A percentile compares a stretch with the other conserved stretches of the same genome.
Conservation (phyloP, 345 rosid species). For the Anastatica hierochuntica region DNA sequence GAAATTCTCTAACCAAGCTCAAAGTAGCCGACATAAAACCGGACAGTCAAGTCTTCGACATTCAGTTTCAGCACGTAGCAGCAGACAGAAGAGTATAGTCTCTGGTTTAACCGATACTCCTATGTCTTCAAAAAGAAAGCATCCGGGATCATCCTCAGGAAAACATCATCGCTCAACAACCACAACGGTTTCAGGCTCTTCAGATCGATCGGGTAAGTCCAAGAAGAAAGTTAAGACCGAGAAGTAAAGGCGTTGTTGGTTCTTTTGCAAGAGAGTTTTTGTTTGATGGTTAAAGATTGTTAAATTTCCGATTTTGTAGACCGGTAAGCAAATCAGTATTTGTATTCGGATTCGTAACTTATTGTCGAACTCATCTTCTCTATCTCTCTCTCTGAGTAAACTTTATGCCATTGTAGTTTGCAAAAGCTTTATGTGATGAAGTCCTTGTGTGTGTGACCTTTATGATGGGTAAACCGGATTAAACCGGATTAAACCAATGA, state of each 20-base stretch:
- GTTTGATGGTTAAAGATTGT: neutral
- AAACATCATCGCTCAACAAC: conserved; percentile 3
- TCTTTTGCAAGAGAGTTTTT: neutral
- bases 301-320: too few relatives aligned
- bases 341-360: conserved; percentile 1
- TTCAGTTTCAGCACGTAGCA: conserved; percentile 33
- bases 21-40: conserved; percentile 26
- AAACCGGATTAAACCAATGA: too few relatives aligned
- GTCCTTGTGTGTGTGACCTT: too few relatives aligned
- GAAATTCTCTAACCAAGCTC: conserved; percentile 23
- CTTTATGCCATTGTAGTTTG: too few relatives aligned
- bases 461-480: too few relatives aligned
- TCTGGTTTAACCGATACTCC: conserved; percentile 32
- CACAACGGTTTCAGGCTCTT: conserved; percentile 30
- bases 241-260: neutral
- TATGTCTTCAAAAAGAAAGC: conserved; percentile 26
- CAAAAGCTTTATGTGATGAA: too few relatives aligned
- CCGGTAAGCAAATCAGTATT: neutral
- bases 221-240: conserved; percentile 29
- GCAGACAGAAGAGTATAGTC: conserved; percentile 32
- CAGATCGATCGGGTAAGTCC: conserved; percentile 25
- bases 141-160: too few relatives aligned
- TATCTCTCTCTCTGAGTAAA: too few relatives aligned
- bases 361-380: too few relatives aligned
- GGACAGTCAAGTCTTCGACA: conserved; percentile 18